phyloP scores from a whole-genome alignment of 805 yeast genomes.

The Spathaspora boniae region DNA sequence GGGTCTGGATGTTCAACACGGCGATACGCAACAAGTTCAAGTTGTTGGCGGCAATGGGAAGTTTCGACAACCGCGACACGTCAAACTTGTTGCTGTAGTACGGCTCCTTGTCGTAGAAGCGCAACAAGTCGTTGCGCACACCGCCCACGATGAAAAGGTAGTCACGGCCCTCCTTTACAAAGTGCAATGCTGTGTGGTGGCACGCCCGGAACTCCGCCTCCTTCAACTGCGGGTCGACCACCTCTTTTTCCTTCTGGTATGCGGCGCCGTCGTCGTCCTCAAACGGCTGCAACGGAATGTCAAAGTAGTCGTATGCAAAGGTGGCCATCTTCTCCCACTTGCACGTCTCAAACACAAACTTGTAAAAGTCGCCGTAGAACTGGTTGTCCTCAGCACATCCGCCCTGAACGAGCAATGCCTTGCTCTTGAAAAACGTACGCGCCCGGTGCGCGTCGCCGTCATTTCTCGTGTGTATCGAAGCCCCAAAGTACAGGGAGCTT shows the following conservation, averaged over 20 bases:
- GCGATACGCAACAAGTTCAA: constrained; percentile 29
- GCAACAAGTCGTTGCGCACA: constrained; percentile 32
- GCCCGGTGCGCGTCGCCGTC: constrained; percentile 8
- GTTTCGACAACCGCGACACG: constrained; percentile 28
- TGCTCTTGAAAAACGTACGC: constrained; percentile 21
- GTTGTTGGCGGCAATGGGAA: constrained; percentile 26
- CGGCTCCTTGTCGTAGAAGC: constrained; percentile 27
- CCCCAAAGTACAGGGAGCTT: not conserved
- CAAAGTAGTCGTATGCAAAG: constrained; percentile 33
- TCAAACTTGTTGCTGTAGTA: constrained; percentile 34
- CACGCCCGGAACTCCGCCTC: constrained; percentile 43
- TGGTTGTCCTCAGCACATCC: constrained; percentile 31
- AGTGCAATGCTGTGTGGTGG: constrained; percentile 36
- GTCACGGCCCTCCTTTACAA: constrained; percentile 29
- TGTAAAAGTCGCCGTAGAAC: constrained; percentile 30
- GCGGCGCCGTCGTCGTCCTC: constrained; percentile 28
- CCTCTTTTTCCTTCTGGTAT: constrained; percentile 21
- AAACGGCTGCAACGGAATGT: constrained; percentile 19
- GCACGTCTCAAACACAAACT: constrained; percentile 30
- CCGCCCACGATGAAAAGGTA: constrained; percentile 40
- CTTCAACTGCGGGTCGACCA: constrained; percentile 23
- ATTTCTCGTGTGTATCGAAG: not conserved
- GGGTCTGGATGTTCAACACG: constrained; percentile 35
- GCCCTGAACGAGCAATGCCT: constrained; percentile 37
- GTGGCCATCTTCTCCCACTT: constrained; percentile 33